phyloP scores from a whole-genome alignment of 805 yeast genomes.

The Pichia scutulata region DNA sequence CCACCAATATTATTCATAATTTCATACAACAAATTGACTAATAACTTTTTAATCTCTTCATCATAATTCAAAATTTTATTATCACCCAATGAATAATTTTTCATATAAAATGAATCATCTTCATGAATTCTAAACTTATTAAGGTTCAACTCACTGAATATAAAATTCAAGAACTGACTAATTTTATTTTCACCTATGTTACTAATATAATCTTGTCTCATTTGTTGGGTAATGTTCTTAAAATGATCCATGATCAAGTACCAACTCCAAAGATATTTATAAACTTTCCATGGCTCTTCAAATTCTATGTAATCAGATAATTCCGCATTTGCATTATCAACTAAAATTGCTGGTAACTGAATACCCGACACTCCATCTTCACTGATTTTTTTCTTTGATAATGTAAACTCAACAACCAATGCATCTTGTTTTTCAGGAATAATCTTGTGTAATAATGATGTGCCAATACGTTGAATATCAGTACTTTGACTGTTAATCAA shows the following conservation, averaged over 20 bases:
- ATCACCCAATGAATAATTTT: constrained; percentile 16
- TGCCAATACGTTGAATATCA: constrained; percentile 38
- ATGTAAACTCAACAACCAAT: constrained; percentile 52
- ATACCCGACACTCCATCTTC: constrained; percentile 27
- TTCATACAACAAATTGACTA: constrained; percentile 45
- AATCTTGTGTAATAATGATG: constrained; percentile 31
- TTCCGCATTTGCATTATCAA: constrained; percentile 28
- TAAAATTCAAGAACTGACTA: constrained; percentile 41
- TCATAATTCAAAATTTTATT: constrained; percentile 10
- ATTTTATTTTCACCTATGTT: constrained; percentile 50
- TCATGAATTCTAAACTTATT: constrained; percentile 15
- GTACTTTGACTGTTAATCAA: constrained; percentile 23
- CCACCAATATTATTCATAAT: constrained; percentile 51
- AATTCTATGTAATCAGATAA: constrained; percentile 31
- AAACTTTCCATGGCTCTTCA: constrained; percentile 30
- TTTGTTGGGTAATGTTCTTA: constrained; percentile 52
- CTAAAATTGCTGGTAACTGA: constrained; percentile 34
- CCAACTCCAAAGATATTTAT: constrained; percentile 63
- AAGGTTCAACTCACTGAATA: constrained; percentile 48
- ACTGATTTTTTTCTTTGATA: constrained; percentile 34
- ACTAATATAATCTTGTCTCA: constrained; percentile 52
- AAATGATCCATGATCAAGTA: constrained; percentile 52
- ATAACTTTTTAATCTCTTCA: constrained; percentile 33
- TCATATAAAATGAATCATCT: constrained; percentile 22
- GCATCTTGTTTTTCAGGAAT: constrained; percentile 48